Base-by-base conservation (phyloP, 2,329 filamentous ascomycete genomes). In the Pseudogymnoascus sp. region DNA sequence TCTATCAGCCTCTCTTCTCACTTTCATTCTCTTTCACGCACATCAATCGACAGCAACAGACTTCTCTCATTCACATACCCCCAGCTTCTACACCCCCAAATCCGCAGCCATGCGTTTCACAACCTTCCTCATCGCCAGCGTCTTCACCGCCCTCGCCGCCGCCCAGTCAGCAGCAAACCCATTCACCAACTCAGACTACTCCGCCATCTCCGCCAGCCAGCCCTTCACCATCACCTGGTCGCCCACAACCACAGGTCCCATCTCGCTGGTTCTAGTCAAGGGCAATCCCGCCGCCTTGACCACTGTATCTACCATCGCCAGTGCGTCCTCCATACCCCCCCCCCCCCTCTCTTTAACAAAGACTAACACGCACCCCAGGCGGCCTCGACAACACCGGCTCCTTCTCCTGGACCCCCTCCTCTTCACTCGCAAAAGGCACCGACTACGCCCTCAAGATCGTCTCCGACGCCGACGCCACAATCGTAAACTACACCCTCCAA, bases 401-500 rank as follows among this genome's bases (percentile, higher is more conserved):
- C 15, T 64, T 63, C 63, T n/a, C n/a, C 59, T 67, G 65, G 65
- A 66, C 62, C 1, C 64, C 64, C 31, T 11, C 59, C 17, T 44
- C 44, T 21, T 44, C 60, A 36, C 40, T 67, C 42, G 40, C 61
- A 4, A 61, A 53, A 4, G 64, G 64, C 40, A n/a, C 23, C 8
- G 17, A 60, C 62, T 67, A 67, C 53, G 65, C 65, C 10, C 63
- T 67, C 62, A 62, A 67, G 38, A 67, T 67, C 21, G 28, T 69
- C 36, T 65, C 69, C 35, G 65, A 70, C 28, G 63, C 40, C 7
- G 69, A 71, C 60, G 62, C 57, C 8, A 60, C 23, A 63, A 66
- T 3, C 59, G 23, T 63, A 3, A 71, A 70, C 65, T 72, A 71
- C 65, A 70, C 69, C 31, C 47, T 40, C 19, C 67, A 69, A 63